These are phyloP conservation scores for Aspergillus cejpii DNA, from an alignment of 2,329 filamentous ascomycete genomes.

Conservation along the genomic window DNA sequence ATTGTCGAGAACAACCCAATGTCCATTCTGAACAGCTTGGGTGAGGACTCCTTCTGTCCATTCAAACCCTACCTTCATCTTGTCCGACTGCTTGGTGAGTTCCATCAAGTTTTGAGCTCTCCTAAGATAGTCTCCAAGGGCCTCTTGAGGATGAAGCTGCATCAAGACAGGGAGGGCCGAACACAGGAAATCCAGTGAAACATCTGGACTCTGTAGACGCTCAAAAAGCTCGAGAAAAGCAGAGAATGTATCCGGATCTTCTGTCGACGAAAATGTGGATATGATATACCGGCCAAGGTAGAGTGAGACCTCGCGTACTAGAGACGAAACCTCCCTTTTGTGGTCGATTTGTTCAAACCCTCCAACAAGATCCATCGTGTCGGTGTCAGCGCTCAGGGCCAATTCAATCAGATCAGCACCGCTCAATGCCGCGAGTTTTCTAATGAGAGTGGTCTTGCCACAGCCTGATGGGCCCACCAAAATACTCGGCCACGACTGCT, in stretches of 20 bases:
- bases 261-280: slow-evolving; percentile 21
- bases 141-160: slow-evolving; percentile 41
- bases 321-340: slow-evolving; percentile 61
- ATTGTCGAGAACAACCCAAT: slow-evolving; percentile 94
- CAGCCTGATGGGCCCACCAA: slow-evolving; percentile 77
- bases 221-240: slow-evolving; percentile 31
- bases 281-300: slow-evolving; percentile 45
- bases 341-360: slow-evolving; percentile 94
- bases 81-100: slow-evolving; percentile 54
- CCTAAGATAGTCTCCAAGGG: slow-evolving; percentile 45
- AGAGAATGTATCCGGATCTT: slow-evolving; percentile 17
- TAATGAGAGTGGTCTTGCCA: slow-evolving; percentile 76
- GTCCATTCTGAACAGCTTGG: slow-evolving; percentile 73
- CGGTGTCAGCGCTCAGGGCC: slow-evolving; percentile 87
- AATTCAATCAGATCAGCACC: slow-evolving; percentile 75
- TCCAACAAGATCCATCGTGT: slow-evolving; percentile 94
- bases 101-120: slow-evolving; percentile 48
- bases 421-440: slow-evolving; percentile 69
- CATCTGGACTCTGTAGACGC: slow-evolving; percentile 24
- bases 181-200: slow-evolving; percentile 27
- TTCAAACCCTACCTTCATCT: slow-evolving; percentile 68
- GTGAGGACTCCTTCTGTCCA: slow-evolving; percentile 94
- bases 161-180: slow-evolving; percentile 31
- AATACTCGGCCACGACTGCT: slow-evolving; percentile 82
- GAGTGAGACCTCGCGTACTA: slow-evolving; percentile 48